Base-by-base conservation (phyloP, 2,329 filamentous ascomycete species). In the Sporothrix mexicana region DNA sequence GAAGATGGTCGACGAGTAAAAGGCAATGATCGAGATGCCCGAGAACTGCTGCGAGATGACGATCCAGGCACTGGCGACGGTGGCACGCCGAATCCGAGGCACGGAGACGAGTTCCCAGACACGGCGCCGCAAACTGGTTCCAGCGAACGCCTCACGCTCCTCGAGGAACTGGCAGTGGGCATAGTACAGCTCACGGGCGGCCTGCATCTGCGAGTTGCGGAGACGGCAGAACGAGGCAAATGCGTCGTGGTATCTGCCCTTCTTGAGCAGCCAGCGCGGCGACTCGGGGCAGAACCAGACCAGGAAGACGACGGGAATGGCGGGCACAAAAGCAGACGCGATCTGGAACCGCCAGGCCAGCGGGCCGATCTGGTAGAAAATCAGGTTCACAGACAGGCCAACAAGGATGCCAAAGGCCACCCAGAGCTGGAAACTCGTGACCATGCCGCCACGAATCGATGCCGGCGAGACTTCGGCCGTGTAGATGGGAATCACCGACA, bases 1-100 rank as follows among this genome's bases (percentile, higher is more conserved):
- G 75, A 87, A 87, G 59, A 87, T 84, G 1, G 82, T 83, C 1
- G 81, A 80, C 9, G 81, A 83, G 75, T 87, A 87, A 64, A 85
- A 87, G 5, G 85, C 81, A 57, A 87, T 85, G 64, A 57, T 77
- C 77, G 77, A 80, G 77, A 78, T 85, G 55, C 87, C 88, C 74
- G 87, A 89, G 82, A 91, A 86, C 77, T 91, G 88, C 77, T 91
- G 88, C 0, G 82, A 83, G 76, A 90, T 88, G 90, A 93, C 93
- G 76, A 93, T 90, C 0, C 88, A 87, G 75, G 87, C 88, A 0
- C 90, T 89, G 1, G 91, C 91, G 70, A 89, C 84, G 0, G 90
- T 92, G 0, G 91, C 92, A 55, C 88, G 84, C 5, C 88, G 83
- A 8, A 88, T 82, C 47, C 89, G 83, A 0, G 88, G 85, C 67